These are phyloP conservation scores for Skeletonema grethae DNA, from an alignment of 108 stramenopile species.

Conservation along the genomic window DNA sequence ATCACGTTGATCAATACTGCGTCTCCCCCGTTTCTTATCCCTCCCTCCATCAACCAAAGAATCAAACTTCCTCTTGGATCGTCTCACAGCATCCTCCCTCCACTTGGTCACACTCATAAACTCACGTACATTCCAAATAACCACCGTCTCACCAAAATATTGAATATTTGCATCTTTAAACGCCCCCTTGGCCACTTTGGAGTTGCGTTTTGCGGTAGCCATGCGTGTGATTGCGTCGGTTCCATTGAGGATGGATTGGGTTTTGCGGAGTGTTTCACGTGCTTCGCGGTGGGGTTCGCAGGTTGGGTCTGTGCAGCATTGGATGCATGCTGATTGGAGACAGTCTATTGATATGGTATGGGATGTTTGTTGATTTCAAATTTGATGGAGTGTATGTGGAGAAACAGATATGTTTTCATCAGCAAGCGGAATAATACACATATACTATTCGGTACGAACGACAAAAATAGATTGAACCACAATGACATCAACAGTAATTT, in stretches of 20 bases:
- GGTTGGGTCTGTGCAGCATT: slow-evolving; percentile 51
- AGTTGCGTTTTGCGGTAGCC: slow-evolving; percentile 31
- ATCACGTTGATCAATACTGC: background rate
- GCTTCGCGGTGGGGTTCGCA: slow-evolving; percentile 48
- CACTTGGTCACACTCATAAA: slow-evolving; percentile 56
- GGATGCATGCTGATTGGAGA: slow-evolving; percentile 41
- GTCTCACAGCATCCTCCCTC: slow-evolving; percentile 67
- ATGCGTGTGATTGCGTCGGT: slow-evolving; percentile 40
- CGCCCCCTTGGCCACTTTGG: slow-evolving; percentile 27
- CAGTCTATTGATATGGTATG: slow-evolving; percentile 25
- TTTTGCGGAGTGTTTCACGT: slow-evolving; percentile 32
- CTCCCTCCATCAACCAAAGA: background rate
- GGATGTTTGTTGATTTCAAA: background rate
- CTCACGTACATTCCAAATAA: slow-evolving; percentile 56
- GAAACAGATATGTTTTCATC: background rate
- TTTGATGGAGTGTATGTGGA: background rate
- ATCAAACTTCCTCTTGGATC: slow-evolving; percentile 18
- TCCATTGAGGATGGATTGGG: slow-evolving; percentile 38
- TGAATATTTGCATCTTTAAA: slow-evolving; percentile 53
- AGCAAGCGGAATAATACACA: background rate
- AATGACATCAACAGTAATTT: no score
- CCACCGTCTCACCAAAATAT: slow-evolving; percentile 60
- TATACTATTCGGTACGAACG: no score
- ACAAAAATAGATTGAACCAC: no score
- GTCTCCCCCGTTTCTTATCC: background rate